Conservation (phyloP, 176 grass and related monocot genomes). For the Puccinellia tenuiflora region DNA sequence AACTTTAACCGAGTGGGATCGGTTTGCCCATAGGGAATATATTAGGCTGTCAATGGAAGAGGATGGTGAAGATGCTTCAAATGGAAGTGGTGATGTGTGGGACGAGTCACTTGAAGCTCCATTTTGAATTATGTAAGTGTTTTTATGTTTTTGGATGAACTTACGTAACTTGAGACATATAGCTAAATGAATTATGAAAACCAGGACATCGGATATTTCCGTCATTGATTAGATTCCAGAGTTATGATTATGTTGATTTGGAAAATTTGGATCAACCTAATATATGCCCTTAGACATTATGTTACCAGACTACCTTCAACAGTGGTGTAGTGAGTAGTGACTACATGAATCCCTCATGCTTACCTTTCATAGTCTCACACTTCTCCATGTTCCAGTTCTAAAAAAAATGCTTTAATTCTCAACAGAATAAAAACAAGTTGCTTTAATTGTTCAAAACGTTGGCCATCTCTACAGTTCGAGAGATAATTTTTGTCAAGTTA, state of each 20-base stretch:
- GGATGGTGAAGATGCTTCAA: constrained; percentile 99
- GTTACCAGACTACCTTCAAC: not conserved
- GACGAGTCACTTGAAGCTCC: constrained; percentile 97
- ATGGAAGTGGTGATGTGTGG: constrained; percentile 99
- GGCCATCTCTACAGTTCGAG: not conserved
- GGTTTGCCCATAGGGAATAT: constrained; percentile 96
- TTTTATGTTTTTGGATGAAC: constrained; percentile 10
- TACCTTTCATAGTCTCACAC: not conserved
- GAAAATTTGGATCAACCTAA: not conserved
- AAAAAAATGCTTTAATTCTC: not conserved
- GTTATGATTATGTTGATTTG: not conserved
- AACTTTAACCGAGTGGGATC: constrained; percentile 96
- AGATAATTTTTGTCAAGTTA: not conserved
- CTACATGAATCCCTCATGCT: not conserved
- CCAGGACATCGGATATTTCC: not conserved
- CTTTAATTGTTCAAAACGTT: not conserved
- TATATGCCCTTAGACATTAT: not conserved
- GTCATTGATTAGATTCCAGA: not conserved
- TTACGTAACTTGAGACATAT: not conserved
- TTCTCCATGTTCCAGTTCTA: not conserved
- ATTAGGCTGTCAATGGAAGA: constrained; percentile 99
- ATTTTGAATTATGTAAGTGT: constrained; percentile 72
- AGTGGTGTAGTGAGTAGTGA: too few relatives aligned
- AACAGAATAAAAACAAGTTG: not conserved
- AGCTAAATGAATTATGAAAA: constrained; percentile 1